Evolutionary conservation across 139 green algal species (phyloP).

Genomic region (Micractinium conductrix): DNA sequence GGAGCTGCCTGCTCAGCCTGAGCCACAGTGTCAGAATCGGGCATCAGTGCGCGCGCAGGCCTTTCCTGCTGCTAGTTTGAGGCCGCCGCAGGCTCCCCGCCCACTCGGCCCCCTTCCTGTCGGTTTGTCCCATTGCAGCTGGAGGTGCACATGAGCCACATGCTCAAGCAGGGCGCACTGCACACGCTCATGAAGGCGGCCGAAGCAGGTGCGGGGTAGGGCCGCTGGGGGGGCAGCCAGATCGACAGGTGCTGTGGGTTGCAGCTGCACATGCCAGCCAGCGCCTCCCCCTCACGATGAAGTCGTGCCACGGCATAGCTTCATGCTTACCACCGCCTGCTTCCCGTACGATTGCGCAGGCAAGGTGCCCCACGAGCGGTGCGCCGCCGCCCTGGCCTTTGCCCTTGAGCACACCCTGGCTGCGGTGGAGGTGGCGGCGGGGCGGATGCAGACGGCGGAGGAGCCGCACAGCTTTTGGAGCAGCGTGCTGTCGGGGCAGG

Average conservation of each 20-base stretch:
- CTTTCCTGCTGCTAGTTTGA: too few species aligned
- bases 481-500: constrained; percentile 5
- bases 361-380: not conserved
- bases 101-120: too few species aligned
- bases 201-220: not conserved
- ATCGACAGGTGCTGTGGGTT: too few species aligned
- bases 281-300: not conserved
- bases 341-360: not conserved
- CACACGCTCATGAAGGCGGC: constrained; percentile 34
- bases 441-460: not conserved
- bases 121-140: too few species aligned
- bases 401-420: not conserved
- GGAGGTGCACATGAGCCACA: constrained; percentile 38
- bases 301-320: too few species aligned
- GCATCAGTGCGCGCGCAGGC: too few species aligned
- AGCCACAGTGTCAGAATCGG: too few species aligned
- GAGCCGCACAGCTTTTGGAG: not conserved
- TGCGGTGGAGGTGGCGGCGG: not conserved
- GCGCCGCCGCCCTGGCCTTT: not conserved
- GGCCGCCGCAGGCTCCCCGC: too few species aligned
- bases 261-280: too few species aligned
- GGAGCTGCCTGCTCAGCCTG: too few species aligned
- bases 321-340: not conserved
- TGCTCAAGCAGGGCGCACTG: constrained; percentile 28
- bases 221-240: too few species aligned